Base-by-base conservation (phyloP, 305 asterid species). In the Solanum hybrid region DNA sequence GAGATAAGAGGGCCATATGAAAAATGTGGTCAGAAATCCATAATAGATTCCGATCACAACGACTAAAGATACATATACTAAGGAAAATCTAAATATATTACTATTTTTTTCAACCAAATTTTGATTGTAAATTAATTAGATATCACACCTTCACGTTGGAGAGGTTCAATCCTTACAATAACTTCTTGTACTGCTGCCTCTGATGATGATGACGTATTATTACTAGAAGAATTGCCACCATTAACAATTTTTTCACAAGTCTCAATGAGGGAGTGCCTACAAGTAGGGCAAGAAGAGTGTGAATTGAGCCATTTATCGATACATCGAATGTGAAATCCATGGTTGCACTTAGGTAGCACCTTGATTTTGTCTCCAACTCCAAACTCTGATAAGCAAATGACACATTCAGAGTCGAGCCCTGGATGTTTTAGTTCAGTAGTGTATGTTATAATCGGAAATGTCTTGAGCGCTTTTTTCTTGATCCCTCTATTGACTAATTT, bases 201-300 rank as follows among this genome's bases (percentile, higher is more conserved):
- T 78, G 60, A 36, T 35, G 85, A n/a, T 22, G 84, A n/a, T 14
- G 11, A 35, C 2, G 26, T 24, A 5, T 10, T 84, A 84, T 2
- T 84, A 4, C 22, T 31, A 22, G 86, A 75, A 45, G 51, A 36
- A 60, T 12, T 77, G 56, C 64, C 80, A 3, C 64, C 81, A 8
- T 60, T 51, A 13, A 88, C 78, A 32, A 88, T 78, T 26, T 88
- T 77, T 36, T 38, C 36, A 2, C 90, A 51, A 35, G 87, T 88
- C 7, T 88, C 90, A 56, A 88, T 78, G 2, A 88, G 87, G 87
- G 71, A 78, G 31, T 88, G 90, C 15, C 90, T 78, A 35, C 90
- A 88, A 78, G 87, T 88, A 51, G 90, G 90, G 6, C 90, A 88
- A 32, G 90, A 78, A n/a, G 90, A 45, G 86, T 87, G 86, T 6